phyloP scores from a whole-genome alignment of 768 basidiomycete species.

The Gloeopeniophorella convolvens region DNA sequence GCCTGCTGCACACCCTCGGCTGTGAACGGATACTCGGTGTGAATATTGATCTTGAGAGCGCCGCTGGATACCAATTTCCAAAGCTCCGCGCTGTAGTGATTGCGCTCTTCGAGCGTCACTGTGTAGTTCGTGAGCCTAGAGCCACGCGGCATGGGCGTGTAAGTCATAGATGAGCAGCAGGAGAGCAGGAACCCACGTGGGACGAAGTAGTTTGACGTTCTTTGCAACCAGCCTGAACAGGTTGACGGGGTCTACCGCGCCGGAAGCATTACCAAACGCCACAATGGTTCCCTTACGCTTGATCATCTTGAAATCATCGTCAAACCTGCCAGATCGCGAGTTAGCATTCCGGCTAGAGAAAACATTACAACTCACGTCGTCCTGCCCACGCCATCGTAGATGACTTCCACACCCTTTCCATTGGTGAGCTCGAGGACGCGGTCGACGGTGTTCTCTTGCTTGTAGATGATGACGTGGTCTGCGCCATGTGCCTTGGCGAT shows the following conservation, averaged over 20 bases:
- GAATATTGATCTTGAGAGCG: constrained; percentile 56
- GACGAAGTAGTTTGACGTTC: constrained; percentile 72
- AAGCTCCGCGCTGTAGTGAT: constrained; percentile 56
- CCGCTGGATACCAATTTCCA: constrained; percentile 56
- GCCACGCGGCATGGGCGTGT: background rate
- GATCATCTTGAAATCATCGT: constrained; percentile 74
- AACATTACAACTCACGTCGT: constrained; percentile 60
- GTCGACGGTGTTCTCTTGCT: constrained; percentile 64
- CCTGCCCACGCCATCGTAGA: constrained; percentile 96
- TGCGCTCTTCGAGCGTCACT: constrained; percentile 65
- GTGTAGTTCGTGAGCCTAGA: constrained; percentile 66
- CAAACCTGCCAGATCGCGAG: constrained; percentile 45
- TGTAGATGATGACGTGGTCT: constrained; percentile 81
- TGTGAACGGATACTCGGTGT: constrained; percentile 79
- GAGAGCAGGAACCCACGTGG: constrained; percentile 46
- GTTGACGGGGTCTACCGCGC: constrained; percentile 69
- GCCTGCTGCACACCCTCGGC: constrained; percentile 70
- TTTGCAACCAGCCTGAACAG: constrained; percentile 70
- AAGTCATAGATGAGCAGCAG: background rate
- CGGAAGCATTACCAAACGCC: constrained; percentile 89
- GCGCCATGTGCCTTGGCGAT: constrained; percentile 77
- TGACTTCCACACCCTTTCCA: constrained; percentile 76
- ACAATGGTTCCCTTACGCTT: constrained; percentile 87
- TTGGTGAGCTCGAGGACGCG: constrained; percentile 70
- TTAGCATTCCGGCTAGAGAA: background rate